These are phyloP conservation scores for Lasiosphaeria hispida DNA, from an alignment of 495 filamentous ascomycete species.

Conservation along the genomic window DNA sequence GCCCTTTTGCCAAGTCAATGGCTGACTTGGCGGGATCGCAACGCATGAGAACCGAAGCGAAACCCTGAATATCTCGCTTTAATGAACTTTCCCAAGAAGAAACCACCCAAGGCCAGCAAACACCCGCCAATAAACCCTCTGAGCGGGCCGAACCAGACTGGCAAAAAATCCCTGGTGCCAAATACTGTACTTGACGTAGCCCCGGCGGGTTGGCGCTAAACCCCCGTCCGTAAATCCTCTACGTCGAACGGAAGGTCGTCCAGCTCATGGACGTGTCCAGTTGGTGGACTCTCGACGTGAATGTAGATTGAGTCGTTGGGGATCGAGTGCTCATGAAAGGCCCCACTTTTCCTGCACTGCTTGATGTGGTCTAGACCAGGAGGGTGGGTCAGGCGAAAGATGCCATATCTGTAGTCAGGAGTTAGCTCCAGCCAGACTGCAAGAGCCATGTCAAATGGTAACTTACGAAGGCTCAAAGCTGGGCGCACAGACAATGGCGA, in stretches of 20 bases:
- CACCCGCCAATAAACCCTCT: no score
- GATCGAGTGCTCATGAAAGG: conserved; percentile 71
- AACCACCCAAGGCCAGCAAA: no score
- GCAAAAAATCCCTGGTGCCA: no score
- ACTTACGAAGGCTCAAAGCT: conserved; percentile 70
- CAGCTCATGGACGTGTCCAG: conserved; percentile 80
- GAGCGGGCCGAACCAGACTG: no score
- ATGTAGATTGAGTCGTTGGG: conserved; percentile 67
- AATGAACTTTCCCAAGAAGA: no score
- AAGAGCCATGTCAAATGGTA: background rate
- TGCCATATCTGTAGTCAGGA: conserved; percentile 65
- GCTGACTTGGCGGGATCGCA: no score
- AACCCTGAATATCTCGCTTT: no score
- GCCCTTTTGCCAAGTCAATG: no score
- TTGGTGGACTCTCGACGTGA: conserved; percentile 62
- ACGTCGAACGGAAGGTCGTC: conserved; percentile 25
- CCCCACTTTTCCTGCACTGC: conserved; percentile 66
- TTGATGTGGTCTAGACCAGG: conserved; percentile 80
- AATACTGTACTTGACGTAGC: no score
- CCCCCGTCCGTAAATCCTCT: conserved; percentile 21
- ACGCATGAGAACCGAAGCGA: no score
- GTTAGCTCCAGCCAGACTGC: background rate
- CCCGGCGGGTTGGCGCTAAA: background rate
- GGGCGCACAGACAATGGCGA: conserved; percentile 95
- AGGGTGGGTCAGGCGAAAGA: conserved; percentile 90